These are phyloP conservation scores for Triangularia verruculosa DNA, from an alignment of 2,329 filamentous ascomycete genomes.

Conservation along the genomic window DNA sequence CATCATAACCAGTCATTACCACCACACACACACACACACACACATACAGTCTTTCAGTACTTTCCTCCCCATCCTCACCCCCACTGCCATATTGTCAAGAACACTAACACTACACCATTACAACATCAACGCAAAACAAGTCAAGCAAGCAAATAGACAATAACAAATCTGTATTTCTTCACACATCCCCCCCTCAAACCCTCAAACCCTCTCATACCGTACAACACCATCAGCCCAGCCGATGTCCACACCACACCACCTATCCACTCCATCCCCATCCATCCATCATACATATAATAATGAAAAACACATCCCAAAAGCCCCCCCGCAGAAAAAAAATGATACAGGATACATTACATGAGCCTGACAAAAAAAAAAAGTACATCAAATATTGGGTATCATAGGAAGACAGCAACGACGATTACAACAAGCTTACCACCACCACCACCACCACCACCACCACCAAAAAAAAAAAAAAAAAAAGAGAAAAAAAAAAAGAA, in stretches of 20 bases:
- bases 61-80: too few species aligned
- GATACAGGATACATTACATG: background rate
- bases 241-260: background rate
- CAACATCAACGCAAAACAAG: too few species aligned
- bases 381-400: background rate
- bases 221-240: background rate
- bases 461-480: constrained; percentile 8
- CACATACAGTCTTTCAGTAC: too few species aligned
- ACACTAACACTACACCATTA: too few species aligned
- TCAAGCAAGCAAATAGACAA: too few species aligned
- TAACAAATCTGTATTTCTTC: background rate
- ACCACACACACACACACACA: too few species aligned
- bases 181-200: background rate
- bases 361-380: background rate
- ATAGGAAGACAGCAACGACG: background rate
- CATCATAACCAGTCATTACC: too few species aligned
- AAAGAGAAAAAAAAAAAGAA: constrained; percentile 1
- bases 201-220: background rate
- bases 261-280: background rate
- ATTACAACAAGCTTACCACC: background rate
- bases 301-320: background rate
- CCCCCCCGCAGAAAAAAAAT: too few species aligned
- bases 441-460: too few species aligned
- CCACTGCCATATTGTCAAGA: too few species aligned
- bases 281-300: background rate